phyloP scores from a whole-genome alignment of 2,329 filamentous ascomycete genomes.

The Onygenales sp. region DNA sequence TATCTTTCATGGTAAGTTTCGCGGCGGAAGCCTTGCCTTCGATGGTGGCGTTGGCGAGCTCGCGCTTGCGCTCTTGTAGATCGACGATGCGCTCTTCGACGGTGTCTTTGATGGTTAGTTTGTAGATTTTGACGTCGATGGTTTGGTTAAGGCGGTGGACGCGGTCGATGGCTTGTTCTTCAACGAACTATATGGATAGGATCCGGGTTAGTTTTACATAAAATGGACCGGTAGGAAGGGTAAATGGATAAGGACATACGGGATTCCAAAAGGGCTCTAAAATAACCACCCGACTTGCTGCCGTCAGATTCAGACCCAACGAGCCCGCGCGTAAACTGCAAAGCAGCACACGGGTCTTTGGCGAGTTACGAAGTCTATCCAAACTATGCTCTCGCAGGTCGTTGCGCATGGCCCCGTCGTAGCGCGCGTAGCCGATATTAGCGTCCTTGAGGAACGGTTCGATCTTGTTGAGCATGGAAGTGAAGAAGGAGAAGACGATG shows the following conservation, averaged over 20 bases:
- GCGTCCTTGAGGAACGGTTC: conserved; percentile 77
- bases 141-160: conserved; percentile 98
- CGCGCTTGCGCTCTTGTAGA: conserved; percentile 85
- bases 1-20: conserved; percentile 87
- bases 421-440: conserved; percentile 71
- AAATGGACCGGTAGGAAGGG: conserved; percentile 5
- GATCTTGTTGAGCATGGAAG: conserved; percentile 92
- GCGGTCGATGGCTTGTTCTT: conserved; percentile 97
- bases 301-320: conserved; percentile 86
- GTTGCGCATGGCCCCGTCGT: conserved; percentile 92
- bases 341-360: conserved; percentile 68
- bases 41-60: conserved; percentile 83
- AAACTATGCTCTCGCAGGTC: conserved; percentile 84
- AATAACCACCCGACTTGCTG: conserved; percentile 85
- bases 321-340: conserved; percentile 93
- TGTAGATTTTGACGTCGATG: conserved; percentile 88
- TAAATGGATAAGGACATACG: conserved; percentile 36
- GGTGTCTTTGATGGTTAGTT: conserved; percentile 73
- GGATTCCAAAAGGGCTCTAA: conserved; percentile 99
- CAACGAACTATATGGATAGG: conserved; percentile 62
- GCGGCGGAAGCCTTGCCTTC: conserved; percentile 66
- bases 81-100: conserved; percentile 94
- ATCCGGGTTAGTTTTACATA: conserved; percentile 11
- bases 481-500: conserved; percentile 98
- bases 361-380: conserved; percentile 63